phyloP scores from a whole-genome alignment of 2,329 filamentous ascomycete species.

The Zopfia rhizophila region DNA sequence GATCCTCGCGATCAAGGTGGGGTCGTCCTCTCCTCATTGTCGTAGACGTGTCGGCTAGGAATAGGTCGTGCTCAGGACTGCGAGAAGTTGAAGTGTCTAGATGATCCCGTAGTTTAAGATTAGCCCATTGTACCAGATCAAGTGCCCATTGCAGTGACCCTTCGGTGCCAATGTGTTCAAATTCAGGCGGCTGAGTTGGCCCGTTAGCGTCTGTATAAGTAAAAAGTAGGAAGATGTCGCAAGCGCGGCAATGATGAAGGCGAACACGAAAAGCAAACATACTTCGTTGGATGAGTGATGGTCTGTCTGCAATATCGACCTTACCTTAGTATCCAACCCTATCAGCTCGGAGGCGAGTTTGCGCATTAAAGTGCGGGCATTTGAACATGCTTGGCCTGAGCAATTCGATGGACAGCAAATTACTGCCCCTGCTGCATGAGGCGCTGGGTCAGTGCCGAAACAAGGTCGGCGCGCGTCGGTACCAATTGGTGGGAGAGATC shows the following conservation, averaged over 20 bases:
- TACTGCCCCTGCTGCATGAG: constrained; percentile 30
- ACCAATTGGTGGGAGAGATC: constrained; percentile 28
- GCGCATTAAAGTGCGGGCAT: constrained; percentile 34
- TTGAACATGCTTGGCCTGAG: constrained; percentile 35
- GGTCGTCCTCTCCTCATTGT: constrained; percentile 39
- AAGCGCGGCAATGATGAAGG: constrained; percentile 5
- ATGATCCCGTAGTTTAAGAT: constrained; percentile 28
- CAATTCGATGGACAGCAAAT: constrained; percentile 38
- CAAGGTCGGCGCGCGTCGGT: constrained; percentile 24
- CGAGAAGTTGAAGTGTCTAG: constrained; percentile 22
- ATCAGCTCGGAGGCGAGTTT: constrained; percentile 35
- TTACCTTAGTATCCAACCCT: constrained; percentile 30
- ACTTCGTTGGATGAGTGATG: constrained; percentile 31
- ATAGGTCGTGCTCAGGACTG: constrained; percentile 22
- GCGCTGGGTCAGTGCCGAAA: constrained; percentile 31
- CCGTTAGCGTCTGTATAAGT: constrained; percentile 11
- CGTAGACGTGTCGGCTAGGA: constrained; percentile 23
- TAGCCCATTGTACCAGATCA: constrained; percentile 36
- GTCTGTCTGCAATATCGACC: constrained; percentile 30
- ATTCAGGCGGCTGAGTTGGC: constrained; percentile 24
- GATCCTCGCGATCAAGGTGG: constrained; percentile 33
- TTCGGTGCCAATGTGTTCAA: constrained; percentile 21
- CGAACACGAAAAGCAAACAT: constrained; percentile 21
- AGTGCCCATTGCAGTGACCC: constrained; percentile 37
- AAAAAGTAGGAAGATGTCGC: constrained; percentile 4